phyloP scores from a whole-genome alignment of 305 asterid genomes.

The Solanum hybrid region DNA sequence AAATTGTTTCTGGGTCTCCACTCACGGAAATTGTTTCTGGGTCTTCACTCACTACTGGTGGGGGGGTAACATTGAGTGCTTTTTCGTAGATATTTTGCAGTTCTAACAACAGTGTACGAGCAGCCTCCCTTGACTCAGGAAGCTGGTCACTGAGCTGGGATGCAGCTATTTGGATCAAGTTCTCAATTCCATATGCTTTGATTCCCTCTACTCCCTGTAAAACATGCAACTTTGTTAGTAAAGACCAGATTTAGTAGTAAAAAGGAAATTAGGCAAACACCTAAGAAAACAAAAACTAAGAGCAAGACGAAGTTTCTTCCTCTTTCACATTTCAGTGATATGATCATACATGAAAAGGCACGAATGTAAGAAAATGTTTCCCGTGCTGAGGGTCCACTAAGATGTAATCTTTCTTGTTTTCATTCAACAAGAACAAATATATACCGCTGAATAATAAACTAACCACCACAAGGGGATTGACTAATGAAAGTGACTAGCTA shows the following conservation, averaged over 20 bases:
- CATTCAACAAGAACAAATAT: not conserved
- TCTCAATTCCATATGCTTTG: constrained; percentile 66
- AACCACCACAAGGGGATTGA: not conserved
- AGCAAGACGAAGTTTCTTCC: not conserved
- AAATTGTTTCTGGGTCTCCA: constrained; percentile 27
- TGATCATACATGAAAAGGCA: not conserved
- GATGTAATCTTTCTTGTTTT: not conserved
- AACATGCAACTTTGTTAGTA: not conserved
- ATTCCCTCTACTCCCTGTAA: constrained; percentile 76
- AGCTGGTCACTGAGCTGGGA: constrained; percentile 84
- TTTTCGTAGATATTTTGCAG: constrained; percentile 53
- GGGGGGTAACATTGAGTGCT: constrained; percentile 21
- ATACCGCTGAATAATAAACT: not conserved
- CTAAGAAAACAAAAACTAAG: not conserved
- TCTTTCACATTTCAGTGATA: not conserved
- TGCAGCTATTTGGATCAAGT: constrained; percentile 67
- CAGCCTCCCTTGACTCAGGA: constrained; percentile 92
- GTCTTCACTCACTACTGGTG: constrained; percentile 25
- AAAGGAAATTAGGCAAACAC: not conserved
- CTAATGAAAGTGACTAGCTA: not conserved
- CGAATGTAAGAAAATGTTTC: not conserved
- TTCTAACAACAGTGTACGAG: constrained; percentile 67
- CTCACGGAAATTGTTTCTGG: constrained; percentile 25
- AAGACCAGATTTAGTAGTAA: not conserved
- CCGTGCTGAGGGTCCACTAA: not conserved